Evolutionary conservation across 805 yeast species (phyloP), one percentile per base, ranked within the genome.

Genomic region (Candida ulmi): DNA sequence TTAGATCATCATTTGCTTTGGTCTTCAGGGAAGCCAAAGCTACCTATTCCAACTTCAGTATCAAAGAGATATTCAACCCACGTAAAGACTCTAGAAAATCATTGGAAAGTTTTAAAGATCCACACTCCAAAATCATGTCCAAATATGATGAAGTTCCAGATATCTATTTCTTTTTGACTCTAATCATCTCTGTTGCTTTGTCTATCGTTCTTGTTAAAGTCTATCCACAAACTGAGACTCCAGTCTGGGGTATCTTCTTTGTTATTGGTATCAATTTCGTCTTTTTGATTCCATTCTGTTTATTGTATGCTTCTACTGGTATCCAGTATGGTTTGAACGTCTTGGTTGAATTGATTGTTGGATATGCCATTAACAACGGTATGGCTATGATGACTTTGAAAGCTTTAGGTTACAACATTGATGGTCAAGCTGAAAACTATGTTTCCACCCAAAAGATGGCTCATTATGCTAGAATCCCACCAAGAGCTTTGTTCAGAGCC

Each of bases 391-490:
- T 71, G 66, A 62, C 72, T 11, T 53, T 76, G 41, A 75, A 76
- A 43, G 70, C 74, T 1, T 68, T 65, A 37, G 80, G 79, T 32
- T 73, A 76, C 36, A 79, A 77, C 51, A 75, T 78, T 45, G 81
- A 76, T 52, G 72, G 73, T 23, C 85, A 79, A 58, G 83, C 86
- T 11, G 77, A 78, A 44, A 71, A 66, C 51, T 81, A 74, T 55
- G 72, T 78, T 36, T 69, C 74, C 51, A 76, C 76, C 17, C 31
- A 44, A 35, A 49, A 49, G 39, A 5, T 44, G 11, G 53, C 72
- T 0, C 84, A 78, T 55, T 78, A 78, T 52, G 58, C 73, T 18
- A 76, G 75, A 44, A 60, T 78, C 18, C 78, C 83, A 2, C 84
- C 84, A 11, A 62, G 74, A 50, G 72, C 83, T 0, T 57, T 76